A percentile compares a stretch with the other conserved stretches of the same genome.
Conservation (phyloP, 208 protist species). For the Phytomonas francai region DNA sequence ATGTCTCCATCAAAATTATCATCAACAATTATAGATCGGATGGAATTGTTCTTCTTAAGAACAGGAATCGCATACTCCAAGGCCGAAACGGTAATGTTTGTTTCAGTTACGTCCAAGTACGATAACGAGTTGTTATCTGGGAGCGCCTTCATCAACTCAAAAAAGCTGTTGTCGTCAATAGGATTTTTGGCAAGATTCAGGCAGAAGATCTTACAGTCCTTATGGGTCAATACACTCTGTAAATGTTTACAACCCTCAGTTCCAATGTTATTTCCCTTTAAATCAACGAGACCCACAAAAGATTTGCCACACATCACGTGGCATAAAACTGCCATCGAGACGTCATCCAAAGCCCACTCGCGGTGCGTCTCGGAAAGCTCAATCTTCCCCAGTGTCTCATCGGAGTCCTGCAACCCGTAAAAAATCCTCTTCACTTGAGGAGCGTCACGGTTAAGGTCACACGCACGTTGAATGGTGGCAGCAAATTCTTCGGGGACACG, state of each 20-base stretch:
- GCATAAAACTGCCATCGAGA: slow-evolving; percentile 55
- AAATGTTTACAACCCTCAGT: slow-evolving; percentile 40
- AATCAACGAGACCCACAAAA: slow-evolving; percentile 39
- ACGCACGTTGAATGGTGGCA: slow-evolving; percentile 39
- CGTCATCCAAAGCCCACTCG: slow-evolving; percentile 42
- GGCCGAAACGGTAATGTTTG: slow-evolving; percentile 41
- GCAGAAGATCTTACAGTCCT: slow-evolving; percentile 29
- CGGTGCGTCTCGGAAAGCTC: slow-evolving; percentile 33
- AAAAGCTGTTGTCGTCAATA: slow-evolving; percentile 45
- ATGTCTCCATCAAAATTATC: slow-evolving; percentile 23
- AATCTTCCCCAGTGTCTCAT: slow-evolving; percentile 36
- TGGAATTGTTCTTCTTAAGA: slow-evolving; percentile 42
- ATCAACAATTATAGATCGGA: slow-evolving; percentile 30
- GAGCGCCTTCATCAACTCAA: slow-evolving; percentile 46
- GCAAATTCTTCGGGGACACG: slow-evolving; percentile 29
- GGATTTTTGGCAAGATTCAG: slow-evolving; percentile 53
- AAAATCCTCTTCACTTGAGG: slow-evolving; percentile 43
- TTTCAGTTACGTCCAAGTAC: slow-evolving; percentile 38
- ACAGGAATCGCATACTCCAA: slow-evolving; percentile 20
- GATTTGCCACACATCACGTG: slow-evolving; percentile 26
- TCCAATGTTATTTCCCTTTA: slow-evolving; percentile 56
- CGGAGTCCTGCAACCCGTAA: slow-evolving; percentile 50
- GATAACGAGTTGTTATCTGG: slow-evolving; percentile 37
- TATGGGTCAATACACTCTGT: slow-evolving; percentile 28
- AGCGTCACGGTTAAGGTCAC: slow-evolving; percentile 67